These are phyloP conservation scores for Paecilomyces niveus DNA, from an alignment of 2,329 filamentous ascomycete genomes.

Conservation along the genomic window DNA sequence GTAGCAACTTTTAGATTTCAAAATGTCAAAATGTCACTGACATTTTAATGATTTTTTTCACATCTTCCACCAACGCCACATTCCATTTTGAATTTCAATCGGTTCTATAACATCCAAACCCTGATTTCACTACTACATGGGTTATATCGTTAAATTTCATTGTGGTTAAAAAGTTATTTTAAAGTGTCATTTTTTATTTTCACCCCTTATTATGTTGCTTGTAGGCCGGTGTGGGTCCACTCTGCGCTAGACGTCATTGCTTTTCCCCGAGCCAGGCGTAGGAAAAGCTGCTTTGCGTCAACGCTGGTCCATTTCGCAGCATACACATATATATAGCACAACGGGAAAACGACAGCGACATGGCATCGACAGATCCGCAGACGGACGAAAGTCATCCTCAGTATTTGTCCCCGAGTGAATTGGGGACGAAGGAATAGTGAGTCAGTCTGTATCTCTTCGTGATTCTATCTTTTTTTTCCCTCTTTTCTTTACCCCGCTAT, in stretches of 20 bases:
- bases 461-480: neutral
- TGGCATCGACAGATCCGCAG: slow-evolving; percentile 8
- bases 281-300: neutral
- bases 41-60: no score
- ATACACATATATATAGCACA: neutral
- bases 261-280: neutral
- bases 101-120: no score
- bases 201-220: neutral
- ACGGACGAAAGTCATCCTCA: slow-evolving; percentile 41
- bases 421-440: slow-evolving; percentile 90
- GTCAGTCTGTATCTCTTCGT: slow-evolving; percentile 20
- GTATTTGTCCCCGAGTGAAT: slow-evolving; percentile 66
- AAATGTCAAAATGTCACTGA: no score
- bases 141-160: no score
- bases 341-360: neutral
- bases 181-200: neutral
- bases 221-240: neutral
- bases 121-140: no score
- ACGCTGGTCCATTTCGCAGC: no score
- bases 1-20: neutral
- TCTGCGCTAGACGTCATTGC: neutral
- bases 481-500: neutral
- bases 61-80: neutral
- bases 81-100: neutral
- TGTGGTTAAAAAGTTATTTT: no score